Conservation (phyloP, 768 basidiomycete genomes). For the Lactarius psammicola region DNA sequence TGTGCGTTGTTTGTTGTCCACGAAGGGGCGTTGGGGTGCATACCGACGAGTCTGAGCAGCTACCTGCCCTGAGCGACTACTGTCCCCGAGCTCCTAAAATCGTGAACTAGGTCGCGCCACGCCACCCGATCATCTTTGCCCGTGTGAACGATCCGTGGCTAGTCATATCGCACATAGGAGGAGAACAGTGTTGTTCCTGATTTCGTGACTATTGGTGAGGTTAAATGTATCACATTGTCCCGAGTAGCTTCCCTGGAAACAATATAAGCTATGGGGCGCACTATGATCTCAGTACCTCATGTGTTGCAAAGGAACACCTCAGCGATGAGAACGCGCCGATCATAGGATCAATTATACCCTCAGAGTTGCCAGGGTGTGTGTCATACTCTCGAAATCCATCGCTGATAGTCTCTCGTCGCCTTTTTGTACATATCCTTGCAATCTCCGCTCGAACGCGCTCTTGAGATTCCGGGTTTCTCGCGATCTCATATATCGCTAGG, state of each 20-base stretch:
- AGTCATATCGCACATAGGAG: no score
- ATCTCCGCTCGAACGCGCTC: slow-evolving; percentile 20
- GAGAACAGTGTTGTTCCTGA: no score
- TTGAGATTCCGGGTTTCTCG: slow-evolving; percentile 7
- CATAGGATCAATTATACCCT: background rate
- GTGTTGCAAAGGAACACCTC: background rate
- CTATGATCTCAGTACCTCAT: slow-evolving; percentile 19
- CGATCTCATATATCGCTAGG: slow-evolving; percentile 3
- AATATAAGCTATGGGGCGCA: slow-evolving; percentile 18
- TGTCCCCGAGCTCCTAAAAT: no score
- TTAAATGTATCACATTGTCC: slow-evolving; percentile 30
- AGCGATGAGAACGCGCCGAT: background rate
- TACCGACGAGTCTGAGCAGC: no score
- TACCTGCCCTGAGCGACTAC: no score
- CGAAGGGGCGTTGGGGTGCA: background rate
- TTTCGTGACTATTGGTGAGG: slow-evolving; percentile 6
- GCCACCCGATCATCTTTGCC: no score
- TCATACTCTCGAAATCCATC: slow-evolving; percentile 7
- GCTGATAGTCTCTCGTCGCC: background rate
- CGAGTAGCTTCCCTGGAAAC: slow-evolving; percentile 17
- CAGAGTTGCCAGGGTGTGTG: slow-evolving; percentile 1
- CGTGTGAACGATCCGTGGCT: no score
- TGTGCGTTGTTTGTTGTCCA: background rate
- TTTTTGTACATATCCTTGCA: slow-evolving; percentile 5
- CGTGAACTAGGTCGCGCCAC: no score